Conservation (phyloP, 2,329 filamentous ascomycete species). For the Fusarium chlamydosporum region DNA sequence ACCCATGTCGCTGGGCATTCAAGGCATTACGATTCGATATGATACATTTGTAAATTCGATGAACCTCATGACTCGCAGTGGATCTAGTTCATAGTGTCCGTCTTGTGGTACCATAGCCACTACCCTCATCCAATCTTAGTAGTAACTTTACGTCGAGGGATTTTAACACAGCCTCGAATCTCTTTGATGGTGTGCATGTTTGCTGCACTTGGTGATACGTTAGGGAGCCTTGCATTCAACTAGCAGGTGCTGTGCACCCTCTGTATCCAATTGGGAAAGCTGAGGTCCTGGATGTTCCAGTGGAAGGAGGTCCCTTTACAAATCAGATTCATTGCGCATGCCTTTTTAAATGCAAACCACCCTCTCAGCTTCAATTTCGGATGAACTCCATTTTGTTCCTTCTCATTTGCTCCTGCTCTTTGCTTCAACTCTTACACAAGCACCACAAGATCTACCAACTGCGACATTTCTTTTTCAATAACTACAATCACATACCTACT, state of each 20-base stretch:
- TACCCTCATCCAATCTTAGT: too few species aligned
- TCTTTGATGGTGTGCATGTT: background rate
- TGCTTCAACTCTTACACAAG: background rate
- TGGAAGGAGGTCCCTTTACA: background rate
- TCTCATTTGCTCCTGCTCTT: too few species aligned
- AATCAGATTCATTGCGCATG: background rate
- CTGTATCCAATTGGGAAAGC: constrained; percentile 8
- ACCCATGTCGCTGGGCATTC: background rate
- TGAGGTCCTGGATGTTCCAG: background rate
- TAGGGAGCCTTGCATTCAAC: constrained; percentile 12
- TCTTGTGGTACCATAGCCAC: background rate
- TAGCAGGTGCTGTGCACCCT: background rate
- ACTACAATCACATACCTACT: too few species aligned
- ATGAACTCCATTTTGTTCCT: background rate
- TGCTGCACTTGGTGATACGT: background rate
- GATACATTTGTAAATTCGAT: background rate
- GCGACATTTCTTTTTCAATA: background rate
- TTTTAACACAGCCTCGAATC: constrained; percentile 1
- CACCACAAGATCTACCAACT: too few species aligned
- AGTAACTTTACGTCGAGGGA: background rate
- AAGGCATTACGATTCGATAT: background rate
- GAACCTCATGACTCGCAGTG: background rate
- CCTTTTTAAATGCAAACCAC: background rate
- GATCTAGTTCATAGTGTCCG: background rate
- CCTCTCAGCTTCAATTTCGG: background rate